Percentiles rank a stretch among this genome's conserved stretches.
Evolutionary conservation across 352 stramenopile genomes (phyloP).

Genomic region (Globisporangium alternatum): DNA sequence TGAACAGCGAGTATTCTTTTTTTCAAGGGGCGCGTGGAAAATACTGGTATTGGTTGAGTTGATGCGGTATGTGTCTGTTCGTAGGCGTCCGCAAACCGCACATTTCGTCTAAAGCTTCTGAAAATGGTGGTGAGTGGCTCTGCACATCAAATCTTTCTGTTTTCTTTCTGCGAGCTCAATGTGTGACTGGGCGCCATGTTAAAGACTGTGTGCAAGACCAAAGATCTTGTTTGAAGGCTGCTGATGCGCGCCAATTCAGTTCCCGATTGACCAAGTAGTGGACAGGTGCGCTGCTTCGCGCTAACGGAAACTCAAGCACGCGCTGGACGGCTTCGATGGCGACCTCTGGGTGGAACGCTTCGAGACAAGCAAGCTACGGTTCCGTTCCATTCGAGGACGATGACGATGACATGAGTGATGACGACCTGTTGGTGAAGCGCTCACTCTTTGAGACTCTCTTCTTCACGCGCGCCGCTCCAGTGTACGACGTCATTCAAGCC

Average conservation of each 20-base stretch:
- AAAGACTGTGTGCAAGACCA: too few relatives aligned
- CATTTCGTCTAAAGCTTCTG: neutral
- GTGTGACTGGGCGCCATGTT: too few relatives aligned
- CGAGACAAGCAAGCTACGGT: neutral
- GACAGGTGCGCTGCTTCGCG: neutral
- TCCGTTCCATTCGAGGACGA: neutral
- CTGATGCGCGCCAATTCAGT: neutral
- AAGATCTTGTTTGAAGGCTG: neutral
- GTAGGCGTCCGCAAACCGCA: neutral
- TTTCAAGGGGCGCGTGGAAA: neutral
- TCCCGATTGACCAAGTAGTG: neutral
- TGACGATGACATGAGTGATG: neutral
- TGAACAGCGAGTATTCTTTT: neutral
- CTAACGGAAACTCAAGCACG: neutral
- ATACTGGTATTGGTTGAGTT: neutral
- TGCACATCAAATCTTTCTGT: neutral
- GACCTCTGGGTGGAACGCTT: neutral
- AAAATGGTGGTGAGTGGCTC: neutral
- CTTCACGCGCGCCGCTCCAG: conserved; percentile 4
- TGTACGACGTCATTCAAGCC: conserved; percentile 8
- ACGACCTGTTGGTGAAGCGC: neutral
- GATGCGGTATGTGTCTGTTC: neutral
- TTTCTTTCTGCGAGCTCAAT: neutral
- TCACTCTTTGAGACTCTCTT: conserved; percentile 9
- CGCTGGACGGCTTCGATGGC: neutral